phyloP scores from a whole-genome alignment of 1,284 basidiomycete species.

The Puccinia horiana region DNA sequence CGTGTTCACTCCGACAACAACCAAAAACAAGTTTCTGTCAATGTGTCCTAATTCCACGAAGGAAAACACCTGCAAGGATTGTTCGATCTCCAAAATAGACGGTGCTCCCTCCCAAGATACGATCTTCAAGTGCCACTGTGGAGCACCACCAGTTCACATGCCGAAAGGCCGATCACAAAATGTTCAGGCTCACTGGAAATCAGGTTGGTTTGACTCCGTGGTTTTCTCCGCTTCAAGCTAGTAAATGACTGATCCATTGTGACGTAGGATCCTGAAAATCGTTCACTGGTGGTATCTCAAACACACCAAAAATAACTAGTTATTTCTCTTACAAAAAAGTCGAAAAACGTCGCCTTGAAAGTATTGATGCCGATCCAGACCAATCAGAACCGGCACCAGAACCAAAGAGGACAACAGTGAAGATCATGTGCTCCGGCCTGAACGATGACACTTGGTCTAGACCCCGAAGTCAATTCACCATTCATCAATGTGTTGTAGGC shows the following conservation, averaged over 20 bases:
- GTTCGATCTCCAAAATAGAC: neutral
- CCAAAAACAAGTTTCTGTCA: neutral
- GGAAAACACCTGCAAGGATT: neutral
- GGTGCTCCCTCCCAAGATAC: neutral
- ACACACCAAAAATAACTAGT: neutral
- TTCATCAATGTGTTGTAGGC: neutral
- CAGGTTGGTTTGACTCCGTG: neutral
- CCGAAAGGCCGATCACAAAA: conserved; percentile 7
- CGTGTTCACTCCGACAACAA: neutral
- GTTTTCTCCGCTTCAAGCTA: neutral
- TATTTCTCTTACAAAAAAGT: neutral
- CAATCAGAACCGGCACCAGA: neutral
- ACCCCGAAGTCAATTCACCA: neutral
- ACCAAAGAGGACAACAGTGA: neutral
- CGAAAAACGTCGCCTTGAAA: neutral
- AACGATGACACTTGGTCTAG: conserved; percentile 1
- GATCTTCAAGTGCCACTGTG: conserved; percentile 32
- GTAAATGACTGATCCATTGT: neutral
- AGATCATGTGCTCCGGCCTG: neutral
- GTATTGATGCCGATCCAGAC: neutral
- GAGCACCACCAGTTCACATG: neutral
- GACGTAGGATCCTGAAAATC: neutral
- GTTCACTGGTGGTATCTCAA: neutral
- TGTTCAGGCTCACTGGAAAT: conserved; percentile 27
- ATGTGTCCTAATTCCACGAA: neutral